Evolutionary conservation across 1,139 yeast species (phyloP).

Genomic region (Pneumocystis canis): DNA sequence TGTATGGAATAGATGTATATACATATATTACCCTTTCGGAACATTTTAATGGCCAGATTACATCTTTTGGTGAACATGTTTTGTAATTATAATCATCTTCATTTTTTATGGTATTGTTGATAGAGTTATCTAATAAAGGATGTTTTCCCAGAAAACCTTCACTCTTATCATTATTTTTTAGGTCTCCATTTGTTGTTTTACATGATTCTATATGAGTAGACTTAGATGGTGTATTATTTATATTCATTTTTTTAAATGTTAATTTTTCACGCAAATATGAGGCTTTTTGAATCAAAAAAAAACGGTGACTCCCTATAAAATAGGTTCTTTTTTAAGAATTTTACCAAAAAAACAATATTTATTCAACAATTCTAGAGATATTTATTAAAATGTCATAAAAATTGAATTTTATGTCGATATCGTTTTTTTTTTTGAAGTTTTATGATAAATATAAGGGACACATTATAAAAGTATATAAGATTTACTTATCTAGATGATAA

Average conservation of each 20-base stretch:
- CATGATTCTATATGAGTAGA: not conserved
- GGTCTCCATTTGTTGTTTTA: not conserved
- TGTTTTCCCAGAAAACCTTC: not conserved
- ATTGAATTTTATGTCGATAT: too few species aligned
- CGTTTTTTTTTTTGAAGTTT: too few species aligned
- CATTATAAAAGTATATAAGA: too few species aligned
- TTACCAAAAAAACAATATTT: too few species aligned
- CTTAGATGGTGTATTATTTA: not conserved
- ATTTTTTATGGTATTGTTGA: not conserved
- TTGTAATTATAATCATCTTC: not conserved
- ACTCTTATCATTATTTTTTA: not conserved
- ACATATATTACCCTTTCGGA: conserved; percentile 24
- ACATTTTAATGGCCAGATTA: conserved; percentile 8
- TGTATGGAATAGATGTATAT: conserved; percentile 25
- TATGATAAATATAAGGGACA: too few species aligned
- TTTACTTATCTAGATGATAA: too few species aligned
- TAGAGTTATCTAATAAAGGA: not conserved
- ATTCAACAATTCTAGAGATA: too few species aligned
- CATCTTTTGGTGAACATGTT: conserved; percentile 2
- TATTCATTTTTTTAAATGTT: not conserved
- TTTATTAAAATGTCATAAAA: too few species aligned
- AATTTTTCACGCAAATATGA: too few species aligned
- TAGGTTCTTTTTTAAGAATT: too few species aligned
- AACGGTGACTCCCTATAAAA: too few species aligned
- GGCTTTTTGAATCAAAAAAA: too few species aligned